phyloP scores from a whole-genome alignment of 2,329 filamentous ascomycete genomes.

The Elsinoe fawcettii region DNA sequence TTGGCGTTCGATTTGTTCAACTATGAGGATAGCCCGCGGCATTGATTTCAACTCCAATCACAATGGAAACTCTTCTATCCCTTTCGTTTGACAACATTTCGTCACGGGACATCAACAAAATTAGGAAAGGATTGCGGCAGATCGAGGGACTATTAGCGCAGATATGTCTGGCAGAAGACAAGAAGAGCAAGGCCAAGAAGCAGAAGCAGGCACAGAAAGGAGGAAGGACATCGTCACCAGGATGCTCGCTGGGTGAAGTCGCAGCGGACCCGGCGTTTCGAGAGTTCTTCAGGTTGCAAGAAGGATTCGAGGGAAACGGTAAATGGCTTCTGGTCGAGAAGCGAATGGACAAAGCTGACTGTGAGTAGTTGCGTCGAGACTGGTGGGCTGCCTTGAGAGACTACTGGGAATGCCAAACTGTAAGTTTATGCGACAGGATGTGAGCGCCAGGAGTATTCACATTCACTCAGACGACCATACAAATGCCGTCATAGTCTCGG shows the following conservation, averaged over 20 bases:
- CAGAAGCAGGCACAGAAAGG: constrained; percentile 29
- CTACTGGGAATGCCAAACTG: constrained; percentile 71
- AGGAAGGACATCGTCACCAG: constrained; percentile 24
- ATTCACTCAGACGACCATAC: constrained; percentile 60
- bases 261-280: constrained; percentile 79
- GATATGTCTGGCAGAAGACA: constrained; percentile 65
- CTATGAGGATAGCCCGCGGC: constrained; percentile 13
- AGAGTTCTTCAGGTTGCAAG: constrained; percentile 94
- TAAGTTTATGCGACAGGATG: too few species aligned
- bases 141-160: constrained; percentile 90
- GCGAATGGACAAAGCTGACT: background rate
- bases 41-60: constrained; percentile 12
- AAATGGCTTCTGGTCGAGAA: constrained; percentile 20
- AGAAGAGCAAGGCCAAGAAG: constrained; percentile 22
- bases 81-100: constrained; percentile 95
- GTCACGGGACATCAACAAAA: constrained; percentile 80
- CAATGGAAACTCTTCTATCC: constrained; percentile 85
- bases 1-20: constrained; percentile 10
- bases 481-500: constrained; percentile 79
- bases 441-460: constrained; percentile 3
- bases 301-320: constrained; percentile 96
- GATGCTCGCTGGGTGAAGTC: constrained; percentile 54
- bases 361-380: constrained; percentile 62
- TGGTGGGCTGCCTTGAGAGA: constrained; percentile 78
- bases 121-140: constrained; percentile 87